A percentile compares a stretch with the other conserved stretches of the same genome.
Evolutionary conservation across 176 grass and related monocot species (phyloP).

Genomic region (Rhynchospora tenuis): DNA sequence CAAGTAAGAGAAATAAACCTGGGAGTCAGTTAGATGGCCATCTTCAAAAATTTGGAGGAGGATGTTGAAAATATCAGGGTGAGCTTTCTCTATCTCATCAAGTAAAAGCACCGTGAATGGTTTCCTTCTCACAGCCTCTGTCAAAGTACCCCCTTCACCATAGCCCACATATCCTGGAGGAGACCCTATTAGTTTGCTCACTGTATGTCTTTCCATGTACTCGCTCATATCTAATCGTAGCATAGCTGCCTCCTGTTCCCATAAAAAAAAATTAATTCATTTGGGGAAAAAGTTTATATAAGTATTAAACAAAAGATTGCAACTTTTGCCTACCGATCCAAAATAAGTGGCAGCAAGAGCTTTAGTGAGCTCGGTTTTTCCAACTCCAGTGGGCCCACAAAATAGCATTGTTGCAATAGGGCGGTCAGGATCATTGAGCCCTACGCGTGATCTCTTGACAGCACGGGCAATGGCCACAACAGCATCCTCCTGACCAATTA

Average conservation of each 20-base stretch:
- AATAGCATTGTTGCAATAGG: constrained; percentile 90
- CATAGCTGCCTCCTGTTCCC: constrained; percentile 72
- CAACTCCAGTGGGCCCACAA: constrained; percentile 92
- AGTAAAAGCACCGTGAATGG: constrained; percentile 85
- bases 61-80: constrained; percentile 96
- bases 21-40: constrained; percentile 74
- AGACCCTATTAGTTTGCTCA: constrained; percentile 96
- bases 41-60: constrained; percentile 99
- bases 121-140: constrained; percentile 87
- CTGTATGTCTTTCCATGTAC: constrained; percentile 91
- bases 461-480: constrained; percentile 72
- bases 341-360: constrained; percentile 81
- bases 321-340: constrained; percentile 63
- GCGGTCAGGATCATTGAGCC: constrained; percentile 76
- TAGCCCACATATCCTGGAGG: constrained; percentile 93
- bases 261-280: constrained; percentile 19
- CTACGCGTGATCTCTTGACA: constrained; percentile 82
- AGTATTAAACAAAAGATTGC: background rate
- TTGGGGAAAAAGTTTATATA: background rate
- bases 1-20: constrained; percentile 34
- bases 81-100: constrained; percentile 99
- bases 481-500: constrained; percentile 96
- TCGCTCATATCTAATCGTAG: constrained; percentile 97
- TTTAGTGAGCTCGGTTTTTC: constrained; percentile 90
- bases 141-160: constrained; percentile 86